Conservation (phyloP, 2,329 filamentous ascomycete genomes). For the Colletotrichum orbiculare region DNA sequence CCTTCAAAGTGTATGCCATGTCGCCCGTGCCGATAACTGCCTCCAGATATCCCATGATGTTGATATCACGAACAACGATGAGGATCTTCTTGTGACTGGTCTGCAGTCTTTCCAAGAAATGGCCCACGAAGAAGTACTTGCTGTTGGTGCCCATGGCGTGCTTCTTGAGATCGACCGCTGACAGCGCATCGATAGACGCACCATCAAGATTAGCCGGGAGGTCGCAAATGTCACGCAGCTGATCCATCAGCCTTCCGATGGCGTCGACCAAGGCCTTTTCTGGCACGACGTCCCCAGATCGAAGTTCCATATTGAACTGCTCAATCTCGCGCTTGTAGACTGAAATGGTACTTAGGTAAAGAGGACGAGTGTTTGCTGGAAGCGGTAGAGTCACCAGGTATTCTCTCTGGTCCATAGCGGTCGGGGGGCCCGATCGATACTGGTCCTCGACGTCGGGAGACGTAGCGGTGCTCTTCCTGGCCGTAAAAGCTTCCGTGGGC, state of each 20-base stretch:
- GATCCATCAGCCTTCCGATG: constrained; percentile 63
- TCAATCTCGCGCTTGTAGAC: constrained; percentile 56
- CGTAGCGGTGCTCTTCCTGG: constrained; percentile 23
- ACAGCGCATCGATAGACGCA: constrained; percentile 51
- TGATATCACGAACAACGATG: constrained; percentile 62
- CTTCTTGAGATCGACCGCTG: constrained; percentile 57
- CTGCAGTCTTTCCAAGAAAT: constrained; percentile 61
- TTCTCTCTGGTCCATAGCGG: constrained; percentile 48
- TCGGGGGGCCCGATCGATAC: constrained; percentile 22
- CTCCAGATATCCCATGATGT: constrained; percentile 63
- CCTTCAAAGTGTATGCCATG: constrained; percentile 48
- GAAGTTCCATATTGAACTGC: constrained; percentile 50
- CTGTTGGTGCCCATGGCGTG: constrained; percentile 67
- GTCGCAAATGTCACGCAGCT: constrained; percentile 66
- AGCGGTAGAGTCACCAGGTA: constrained; percentile 68
- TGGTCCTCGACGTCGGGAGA: constrained; percentile 29
- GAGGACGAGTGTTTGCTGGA: constrained; percentile 61
- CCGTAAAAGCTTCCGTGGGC: constrained; percentile 22
- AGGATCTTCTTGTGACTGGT: constrained; percentile 59
- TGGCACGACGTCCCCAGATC: constrained; percentile 17
- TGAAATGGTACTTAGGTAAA: constrained; percentile 62
- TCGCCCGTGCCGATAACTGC: constrained; percentile 56
- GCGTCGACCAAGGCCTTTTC: constrained; percentile 49
- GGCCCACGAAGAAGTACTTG: constrained; percentile 70
- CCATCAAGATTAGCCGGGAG: constrained; percentile 64